Percentiles rank a stretch among this genome's conserved stretches.
phyloP scores from a whole-genome alignment of 1,284 basidiomycete species.

The Ganoderma meredithae region DNA sequence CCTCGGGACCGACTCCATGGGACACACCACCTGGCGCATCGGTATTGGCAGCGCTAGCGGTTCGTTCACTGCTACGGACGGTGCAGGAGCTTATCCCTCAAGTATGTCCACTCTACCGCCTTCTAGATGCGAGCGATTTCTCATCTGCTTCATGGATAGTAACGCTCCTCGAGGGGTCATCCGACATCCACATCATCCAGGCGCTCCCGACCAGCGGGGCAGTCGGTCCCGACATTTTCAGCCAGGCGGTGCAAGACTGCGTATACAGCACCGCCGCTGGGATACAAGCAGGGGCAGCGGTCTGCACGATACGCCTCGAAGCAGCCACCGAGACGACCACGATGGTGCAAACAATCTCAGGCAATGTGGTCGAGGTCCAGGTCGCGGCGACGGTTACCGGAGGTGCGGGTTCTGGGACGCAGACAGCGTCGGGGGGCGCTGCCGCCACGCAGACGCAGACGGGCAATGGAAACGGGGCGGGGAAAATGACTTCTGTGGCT shows the following conservation, averaged over 20 bases:
- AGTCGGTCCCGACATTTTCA: neutral
- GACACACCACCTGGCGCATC: constrained; percentile 1
- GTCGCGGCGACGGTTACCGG: neutral
- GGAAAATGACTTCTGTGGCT: neutral
- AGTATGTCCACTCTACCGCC: neutral
- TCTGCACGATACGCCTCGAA: neutral
- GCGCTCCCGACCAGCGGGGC: neutral
- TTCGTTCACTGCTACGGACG: constrained; percentile 1
- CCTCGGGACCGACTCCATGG: neutral
- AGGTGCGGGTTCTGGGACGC: no score
- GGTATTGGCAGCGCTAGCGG: neutral
- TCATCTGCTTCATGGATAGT: neutral
- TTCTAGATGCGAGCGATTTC: neutral
- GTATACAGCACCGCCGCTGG: neutral
- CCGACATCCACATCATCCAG: constrained; percentile 7
- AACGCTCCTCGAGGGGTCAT: neutral
- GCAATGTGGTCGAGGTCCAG: constrained; percentile 5
- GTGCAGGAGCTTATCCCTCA: constrained; percentile 1
- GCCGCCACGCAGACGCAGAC: neutral
- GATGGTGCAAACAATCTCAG: neutral
- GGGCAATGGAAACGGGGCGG: neutral
- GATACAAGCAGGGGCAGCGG: neutral
- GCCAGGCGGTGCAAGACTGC: neutral
- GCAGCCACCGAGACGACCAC: neutral
- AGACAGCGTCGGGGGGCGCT: neutral